Conservation (phyloP, 1,139 yeast genomes). For the Yamadazyma oceani region DNA sequence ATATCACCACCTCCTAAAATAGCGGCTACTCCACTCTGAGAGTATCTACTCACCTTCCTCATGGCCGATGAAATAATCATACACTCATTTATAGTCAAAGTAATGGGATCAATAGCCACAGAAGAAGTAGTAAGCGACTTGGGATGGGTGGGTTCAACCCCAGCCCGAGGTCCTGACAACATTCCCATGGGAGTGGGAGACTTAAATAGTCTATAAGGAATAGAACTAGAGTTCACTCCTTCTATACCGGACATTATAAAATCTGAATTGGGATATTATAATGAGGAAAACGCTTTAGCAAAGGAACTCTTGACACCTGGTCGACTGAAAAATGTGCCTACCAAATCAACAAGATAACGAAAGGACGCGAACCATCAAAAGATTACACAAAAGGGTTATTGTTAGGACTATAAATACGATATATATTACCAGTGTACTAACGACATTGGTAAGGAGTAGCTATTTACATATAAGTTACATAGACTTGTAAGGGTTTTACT, state of each 20-base stretch:
- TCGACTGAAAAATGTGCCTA: too few species aligned
- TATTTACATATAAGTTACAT: not conserved
- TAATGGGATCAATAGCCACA: conserved; percentile 68
- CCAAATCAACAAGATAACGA: too few species aligned
- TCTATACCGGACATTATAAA: not conserved
- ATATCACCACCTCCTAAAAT: conserved; percentile 63
- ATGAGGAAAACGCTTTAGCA: too few species aligned
- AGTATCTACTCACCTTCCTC: conserved; percentile 83
- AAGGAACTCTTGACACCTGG: too few species aligned
- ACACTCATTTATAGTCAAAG: conserved; percentile 86
- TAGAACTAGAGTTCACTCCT: not conserved
- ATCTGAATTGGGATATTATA: too few species aligned
- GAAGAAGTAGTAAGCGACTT: not conserved
- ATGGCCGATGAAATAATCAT: conserved; percentile 83
- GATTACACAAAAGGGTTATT: too few species aligned
- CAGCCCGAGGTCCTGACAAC: conserved; percentile 1
- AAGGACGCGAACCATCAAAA: too few species aligned
- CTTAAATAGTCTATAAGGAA: conserved; percentile 4
- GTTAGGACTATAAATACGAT: too few species aligned
- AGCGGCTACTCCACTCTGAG: conserved; percentile 87
- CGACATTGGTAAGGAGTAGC: too few species aligned
- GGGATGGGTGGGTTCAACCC: not conserved
- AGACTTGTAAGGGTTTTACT: too few species aligned
- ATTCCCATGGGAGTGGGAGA: conserved; percentile 13
- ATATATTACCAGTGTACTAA: too few species aligned